Percentiles rank a stretch among this genome's conserved stretches.
Evolutionary conservation across 164 flowering plant genomes (phyloP).

Genomic region (Magnolia kwangsiensis): DNA sequence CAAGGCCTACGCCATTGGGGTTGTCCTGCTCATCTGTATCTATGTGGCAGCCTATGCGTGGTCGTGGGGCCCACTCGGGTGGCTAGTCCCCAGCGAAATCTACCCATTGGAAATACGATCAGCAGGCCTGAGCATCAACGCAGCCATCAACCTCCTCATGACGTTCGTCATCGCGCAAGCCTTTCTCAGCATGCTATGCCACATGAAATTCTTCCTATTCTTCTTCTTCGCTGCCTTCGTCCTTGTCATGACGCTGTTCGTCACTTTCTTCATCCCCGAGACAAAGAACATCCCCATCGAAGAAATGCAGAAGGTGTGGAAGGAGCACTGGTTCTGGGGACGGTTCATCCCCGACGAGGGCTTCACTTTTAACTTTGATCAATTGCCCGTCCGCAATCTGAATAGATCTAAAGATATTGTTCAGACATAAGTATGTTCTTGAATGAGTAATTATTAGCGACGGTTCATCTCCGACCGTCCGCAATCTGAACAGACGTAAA

Average conservation of each 20-base stretch:
- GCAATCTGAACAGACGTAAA: too few relatives aligned
- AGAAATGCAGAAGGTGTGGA: slow-evolving; percentile 15
- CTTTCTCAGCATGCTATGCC: slow-evolving; percentile 18
- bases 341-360: slow-evolving; percentile 4
- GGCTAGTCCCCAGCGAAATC: slow-evolving; percentile 22
- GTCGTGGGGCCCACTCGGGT: slow-evolving; percentile 21
- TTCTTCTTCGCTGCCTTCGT: slow-evolving; percentile 16
- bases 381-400: too few relatives aligned
- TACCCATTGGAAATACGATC: slow-evolving; percentile 21
- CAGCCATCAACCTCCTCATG: slow-evolving; percentile 13
- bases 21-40: slow-evolving; percentile 9
- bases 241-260: slow-evolving; percentile 11
- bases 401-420: too few relatives aligned
- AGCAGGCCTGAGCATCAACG: slow-evolving; percentile 17
- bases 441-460: neutral
- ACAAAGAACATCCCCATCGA: slow-evolving; percentile 17
- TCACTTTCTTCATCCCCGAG: slow-evolving; percentile 16
- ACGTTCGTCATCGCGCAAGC: slow-evolving; percentile 16
- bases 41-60: slow-evolving; percentile 18
- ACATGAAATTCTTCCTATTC: slow-evolving; percentile 18
- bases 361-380: neutral
- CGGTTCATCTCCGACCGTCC: too few relatives aligned
- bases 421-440: neutral
- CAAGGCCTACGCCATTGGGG: slow-evolving; percentile 1
- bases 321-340: slow-evolving; percentile 18